Conservation (phyloP, 345 rosid genomes). For the Crucihimalaya himalaica region DNA sequence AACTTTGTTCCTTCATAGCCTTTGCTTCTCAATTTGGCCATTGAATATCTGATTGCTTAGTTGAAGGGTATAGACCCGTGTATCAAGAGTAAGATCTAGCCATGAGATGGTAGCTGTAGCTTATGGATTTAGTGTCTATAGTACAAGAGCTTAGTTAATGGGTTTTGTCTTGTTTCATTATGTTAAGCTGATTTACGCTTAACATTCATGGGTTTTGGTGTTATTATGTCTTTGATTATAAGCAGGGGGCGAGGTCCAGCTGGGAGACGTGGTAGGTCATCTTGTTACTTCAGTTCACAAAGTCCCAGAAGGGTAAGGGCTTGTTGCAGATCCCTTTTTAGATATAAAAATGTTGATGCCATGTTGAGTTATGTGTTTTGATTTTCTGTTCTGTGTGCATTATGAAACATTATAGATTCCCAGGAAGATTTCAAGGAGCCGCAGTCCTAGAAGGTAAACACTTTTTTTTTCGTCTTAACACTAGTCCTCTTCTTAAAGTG, state of each 20-base stretch:
- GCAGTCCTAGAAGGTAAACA: constrained; percentile 87
- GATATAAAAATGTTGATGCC: constrained; percentile 1
- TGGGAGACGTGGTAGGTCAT: constrained; percentile 84
- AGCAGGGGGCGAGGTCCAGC: constrained; percentile 83
- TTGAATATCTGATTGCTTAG: no score
- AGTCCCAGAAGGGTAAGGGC: constrained; percentile 80
- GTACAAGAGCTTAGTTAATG: no score
- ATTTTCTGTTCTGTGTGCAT: neutral
- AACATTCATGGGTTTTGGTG: no score
- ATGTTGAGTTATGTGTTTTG: neutral
- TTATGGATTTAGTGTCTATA: no score
- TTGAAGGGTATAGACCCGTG: no score
- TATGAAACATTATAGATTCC: constrained; percentile 49
- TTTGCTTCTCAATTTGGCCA: no score
- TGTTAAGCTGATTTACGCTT: no score
- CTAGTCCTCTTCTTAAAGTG: constrained; percentile 12
- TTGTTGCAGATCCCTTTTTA: constrained; percentile 25
- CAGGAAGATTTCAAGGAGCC: constrained; percentile 75
- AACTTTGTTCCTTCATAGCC: no score
- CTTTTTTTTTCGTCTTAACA: neutral
- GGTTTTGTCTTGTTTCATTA: no score
- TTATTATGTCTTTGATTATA: constrained; percentile 5
- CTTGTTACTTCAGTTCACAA: constrained; percentile 83
- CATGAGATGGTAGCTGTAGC: no score
- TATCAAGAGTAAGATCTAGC: no score